phyloP scores from a whole-genome alignment of 352 stramenopile species.

The Globisporangium recalcitrans region DNA sequence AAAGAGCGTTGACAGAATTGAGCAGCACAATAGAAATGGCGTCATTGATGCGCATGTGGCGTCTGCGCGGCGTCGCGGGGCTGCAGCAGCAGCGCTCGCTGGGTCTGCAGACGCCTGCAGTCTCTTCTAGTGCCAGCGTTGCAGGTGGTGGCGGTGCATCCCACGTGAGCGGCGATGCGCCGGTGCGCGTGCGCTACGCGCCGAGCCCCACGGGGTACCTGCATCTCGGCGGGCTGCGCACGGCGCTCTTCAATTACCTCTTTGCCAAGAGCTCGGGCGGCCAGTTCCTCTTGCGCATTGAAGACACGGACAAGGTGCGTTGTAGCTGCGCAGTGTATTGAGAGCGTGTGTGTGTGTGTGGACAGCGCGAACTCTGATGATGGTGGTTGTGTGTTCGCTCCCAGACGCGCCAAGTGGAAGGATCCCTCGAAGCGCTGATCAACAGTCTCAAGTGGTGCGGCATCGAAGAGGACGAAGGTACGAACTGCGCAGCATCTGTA shows the following conservation, averaged over 20 bases:
- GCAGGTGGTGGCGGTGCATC: not conserved
- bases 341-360: not conserved
- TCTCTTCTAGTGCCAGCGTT: not conserved
- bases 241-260: slow-evolving; percentile 91
- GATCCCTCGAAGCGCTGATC: slow-evolving; percentile 81
- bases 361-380: not conserved
- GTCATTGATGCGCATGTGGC: slow-evolving; percentile 6
- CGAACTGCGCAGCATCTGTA: not conserved
- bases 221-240: slow-evolving; percentile 88
- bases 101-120: not conserved
- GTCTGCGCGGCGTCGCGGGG: not conserved
- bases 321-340: not conserved
- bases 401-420: slow-evolving; percentile 79
- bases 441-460: slow-evolving; percentile 92
- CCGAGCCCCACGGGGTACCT: slow-evolving; percentile 88
- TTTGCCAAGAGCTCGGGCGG: slow-evolving; percentile 83
- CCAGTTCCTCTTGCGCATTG: slow-evolving; percentile 89
- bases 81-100: slow-evolving; percentile 7
- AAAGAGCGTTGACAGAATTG: not conserved
- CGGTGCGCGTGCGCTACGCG: slow-evolving; percentile 81
- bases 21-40: not conserved
- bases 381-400: not conserved
- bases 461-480: slow-evolving; percentile 96
- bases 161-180: not conserved
- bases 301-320: slow-evolving; percentile 86